Evolutionary conservation across 2,329 filamentous ascomycete species (phyloP), one percentile per base, ranked within the genome.

Genomic region (Drechmeria coniospora): DNA sequence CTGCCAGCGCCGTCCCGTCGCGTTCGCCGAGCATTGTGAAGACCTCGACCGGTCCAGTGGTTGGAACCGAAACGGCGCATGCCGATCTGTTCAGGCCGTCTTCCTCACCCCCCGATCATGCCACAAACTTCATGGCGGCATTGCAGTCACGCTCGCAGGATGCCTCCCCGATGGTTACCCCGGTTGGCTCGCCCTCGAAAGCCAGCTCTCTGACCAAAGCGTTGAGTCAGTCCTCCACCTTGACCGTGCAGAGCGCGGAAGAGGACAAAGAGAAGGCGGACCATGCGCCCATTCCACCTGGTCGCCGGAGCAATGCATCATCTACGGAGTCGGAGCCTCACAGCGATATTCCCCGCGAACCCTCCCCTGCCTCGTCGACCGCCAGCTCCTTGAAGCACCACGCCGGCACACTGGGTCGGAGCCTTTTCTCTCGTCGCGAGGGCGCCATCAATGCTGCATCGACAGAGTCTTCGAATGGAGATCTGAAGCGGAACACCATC

Each of bases 1-100:
- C 53, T 4, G 48, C 51, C 22, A 41, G 45, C 5, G 45, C 50
- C 9, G 51, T 44, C 16, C 43, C 56, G 15, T 30, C 46, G 1
- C 42, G 51, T 5, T 50, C 49, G n/a, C 50, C 49, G 3, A 48
- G 42, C 22, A 51, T 52, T 9, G 34, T 51, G 5, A 53, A 46
- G 8, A 62, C 59, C 31, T 65, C 67, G 15, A 65, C 75, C 2
- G 65, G 70, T 30, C 75, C 80, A 2, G 57, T 75, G 13, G 67
- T 86, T 6, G 72, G 68, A 17, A 72, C 74, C 1, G 75, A 83
- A 40, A 62, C 66, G 19, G 63, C 69, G 1, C 74, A 76, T 35
- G 71, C 73, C 13, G 76, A 83, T 34, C 61, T 73, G 9, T 67
- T 68, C 37, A 68, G 66, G 34, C 60, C 65, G 10, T 66, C 63